Evolutionary conservation across 2,329 filamentous ascomycete species (phyloP), one percentile per base, ranked within the genome.

Genomic region (Fusarium sp.): DNA sequence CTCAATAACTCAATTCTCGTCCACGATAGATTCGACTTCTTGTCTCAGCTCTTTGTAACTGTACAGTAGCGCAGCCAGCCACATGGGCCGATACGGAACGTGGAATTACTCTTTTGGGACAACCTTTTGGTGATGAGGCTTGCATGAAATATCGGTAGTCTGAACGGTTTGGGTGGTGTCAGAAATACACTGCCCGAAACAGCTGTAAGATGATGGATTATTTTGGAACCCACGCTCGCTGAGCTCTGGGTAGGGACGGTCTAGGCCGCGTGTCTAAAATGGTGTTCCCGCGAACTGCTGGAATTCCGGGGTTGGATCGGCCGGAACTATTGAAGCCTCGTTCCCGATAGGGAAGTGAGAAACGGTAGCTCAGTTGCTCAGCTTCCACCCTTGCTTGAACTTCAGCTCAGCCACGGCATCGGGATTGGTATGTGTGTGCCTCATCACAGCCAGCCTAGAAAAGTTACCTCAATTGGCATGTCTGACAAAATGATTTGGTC

Each of bases 301-400:
- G 55, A 46, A 62, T 57, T 20, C 63, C 49, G 47, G 62, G 64
- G 64, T 62, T 45, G 41, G 37, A 66, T 66, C 62, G 51, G 46
- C 46, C 56, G 21, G 53, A 55, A 42, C 62, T 61, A 61, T 62
- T 16, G 18, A 66, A 53, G 41, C 34, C 50, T 66, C 41, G 23
- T 55, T 27, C 59, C 46, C 3, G 25, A 42, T 58, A 34, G 32
- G 34, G 63, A 27, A 34, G 23, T 23, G 27, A 25, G 13, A 40
- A 23, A 23, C 37, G 53, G 56, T 51, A 66, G 45, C 61, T 55
- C 21, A 46, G 20, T 32, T 25, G 45, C 61, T 55, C 21, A 46
- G 20, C 41, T 25, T 5, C 11, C 30, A 54, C 25, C 42, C 54
- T 66, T 43, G 30, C 32, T 6, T 45, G 16, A 34, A 28, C 30